Base-by-base conservation (phyloP, 2,329 filamentous ascomycete species). In the Xylariaceae sp. region DNA sequence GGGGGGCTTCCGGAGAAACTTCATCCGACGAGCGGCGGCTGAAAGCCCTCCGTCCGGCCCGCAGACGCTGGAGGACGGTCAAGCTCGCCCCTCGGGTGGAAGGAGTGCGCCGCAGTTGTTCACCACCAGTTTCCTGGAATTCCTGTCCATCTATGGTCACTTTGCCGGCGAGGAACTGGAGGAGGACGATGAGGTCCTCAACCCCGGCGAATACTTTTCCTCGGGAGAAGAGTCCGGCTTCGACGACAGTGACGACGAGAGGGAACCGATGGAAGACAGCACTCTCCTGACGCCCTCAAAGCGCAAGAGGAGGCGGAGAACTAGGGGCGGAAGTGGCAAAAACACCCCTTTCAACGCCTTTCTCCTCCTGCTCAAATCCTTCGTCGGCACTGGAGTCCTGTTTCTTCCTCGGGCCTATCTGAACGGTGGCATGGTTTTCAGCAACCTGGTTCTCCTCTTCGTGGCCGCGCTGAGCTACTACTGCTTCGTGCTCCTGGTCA, bases 351-450 rank as follows among this genome's bases (percentile, higher is more conserved):
- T 78, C 43, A 85, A 83, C 41, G 90, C 92, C 8, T 80, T 84
- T 9, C 61, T 95, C 47, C 71, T 98, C 34, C 69, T 98, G 26
- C 77, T 98, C 45, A 98, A 98, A 66, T 96, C 90, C 0, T 98
- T 98, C 55, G 92, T 98, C 30, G 92, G 93, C 14, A 98, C 92
- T 1, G 90, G 90, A 36, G 90, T 96, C 7, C 68, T 96, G 12
- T 96, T 96, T 64, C 66, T 96, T 21, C 90, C 90, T 1, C 80
- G 88, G 30, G 90, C 92, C 4, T 98, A 92, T 55, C 73, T 95
- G 44, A 98, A 94, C 51, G 92, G 92, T 34, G 92, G 92, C 38
- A 96, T 98, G 89, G 65, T 94, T 12, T 98, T 98, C 61, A 94
- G 88, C 51, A 94, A 93, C 54, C 45, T 93, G 32, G 83, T 98